Base-by-base conservation (phyloP, 805 yeast species). In the Myxozyma sirexii region DNA sequence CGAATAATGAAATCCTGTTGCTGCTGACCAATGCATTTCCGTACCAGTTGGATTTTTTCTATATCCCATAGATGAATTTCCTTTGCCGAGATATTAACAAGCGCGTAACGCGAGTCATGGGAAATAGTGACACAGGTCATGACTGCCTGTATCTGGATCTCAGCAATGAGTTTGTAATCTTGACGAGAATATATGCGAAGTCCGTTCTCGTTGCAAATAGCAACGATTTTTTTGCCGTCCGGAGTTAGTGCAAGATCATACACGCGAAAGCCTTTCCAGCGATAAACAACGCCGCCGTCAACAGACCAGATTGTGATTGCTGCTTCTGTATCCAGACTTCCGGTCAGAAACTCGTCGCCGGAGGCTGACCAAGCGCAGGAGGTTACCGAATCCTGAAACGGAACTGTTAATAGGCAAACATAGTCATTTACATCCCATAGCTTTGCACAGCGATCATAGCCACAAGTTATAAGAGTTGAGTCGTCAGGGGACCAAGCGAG, bases 11-110 rank as follows among this genome's bases (percentile, higher is more conserved):
- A 86, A 26, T 84, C 80, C 29, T 82, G 81, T 70, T 88, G 96
- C 57, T 80, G 80, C 69, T 87, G 89, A 1, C 97, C 96, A 47
- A 83, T 76, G 62, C 82, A 86, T 67, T 84, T 88, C 57, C 84
- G 83, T 29, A 82, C 79, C 19, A 90, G 70, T 0, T 83, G 74
- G 3, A 84, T 81, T 57, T 77, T 79, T 39, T 79, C 72, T 62
- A 88, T 82, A 65, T 90, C 89, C 96, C 96, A 90, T 3, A 90
- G 74, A 67, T 89, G 94, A 7, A 90, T 72, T 69, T 88, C 94
- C 68, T 87, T 90, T 0, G 90, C 57, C 15, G 84, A 83, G 19
- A 85, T 81, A 67, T 85, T 88, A 24, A 90, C 77, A 43, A 90
- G 73, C 7, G 84, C 76, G 60, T 82, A 75, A 43, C 77, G 77